Percentiles rank a stretch among this genome's conserved stretches.
phyloP scores from a whole-genome alignment of 441 rosid genomes.

The Erodium moschatum region DNA sequence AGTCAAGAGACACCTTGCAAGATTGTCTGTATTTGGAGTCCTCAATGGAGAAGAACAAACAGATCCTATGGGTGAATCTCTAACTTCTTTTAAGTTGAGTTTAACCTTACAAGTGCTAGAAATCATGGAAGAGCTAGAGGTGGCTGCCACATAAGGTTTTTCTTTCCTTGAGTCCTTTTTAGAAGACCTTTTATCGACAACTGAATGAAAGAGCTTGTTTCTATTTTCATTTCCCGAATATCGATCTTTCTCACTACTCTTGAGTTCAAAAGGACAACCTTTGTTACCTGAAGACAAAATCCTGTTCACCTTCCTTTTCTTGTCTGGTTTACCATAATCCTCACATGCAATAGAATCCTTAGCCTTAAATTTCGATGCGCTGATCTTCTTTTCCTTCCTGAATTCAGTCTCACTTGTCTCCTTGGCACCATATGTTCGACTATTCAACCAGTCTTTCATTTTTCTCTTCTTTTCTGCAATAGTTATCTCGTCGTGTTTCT shows the following conservation, averaged over 20 bases:
- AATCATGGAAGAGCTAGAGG: conserved; percentile 6
- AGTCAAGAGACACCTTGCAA: neutral
- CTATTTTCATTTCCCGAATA: neutral
- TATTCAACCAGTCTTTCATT: neutral
- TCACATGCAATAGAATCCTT: conserved; percentile 2
- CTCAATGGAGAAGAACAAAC: conserved; percentile 1
- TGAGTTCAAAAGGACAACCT: neutral
- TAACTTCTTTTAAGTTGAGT: conserved; percentile 2
- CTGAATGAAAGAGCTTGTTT: neutral
- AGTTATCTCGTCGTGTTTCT: neutral
- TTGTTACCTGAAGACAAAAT: neutral
- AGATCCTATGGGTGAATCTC: neutral
- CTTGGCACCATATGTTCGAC: neutral
- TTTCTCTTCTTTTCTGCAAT: conserved; percentile 8
- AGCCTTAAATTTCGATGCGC: neutral
- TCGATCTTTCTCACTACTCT: neutral
- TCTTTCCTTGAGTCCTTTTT: conserved; percentile 4
- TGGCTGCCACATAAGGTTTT: conserved; percentile 1
- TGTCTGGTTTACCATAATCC: conserved; percentile 5
- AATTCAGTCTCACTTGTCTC: neutral
- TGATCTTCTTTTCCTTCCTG: conserved; percentile 3
- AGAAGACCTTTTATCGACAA: conserved; percentile 4
- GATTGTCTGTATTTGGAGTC: conserved; percentile 4
- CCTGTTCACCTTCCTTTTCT: neutral
- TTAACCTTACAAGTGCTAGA: conserved; percentile 8